Conservation (phyloP, 495 filamentous ascomycete genomes). For the Tirmania nivea region DNA sequence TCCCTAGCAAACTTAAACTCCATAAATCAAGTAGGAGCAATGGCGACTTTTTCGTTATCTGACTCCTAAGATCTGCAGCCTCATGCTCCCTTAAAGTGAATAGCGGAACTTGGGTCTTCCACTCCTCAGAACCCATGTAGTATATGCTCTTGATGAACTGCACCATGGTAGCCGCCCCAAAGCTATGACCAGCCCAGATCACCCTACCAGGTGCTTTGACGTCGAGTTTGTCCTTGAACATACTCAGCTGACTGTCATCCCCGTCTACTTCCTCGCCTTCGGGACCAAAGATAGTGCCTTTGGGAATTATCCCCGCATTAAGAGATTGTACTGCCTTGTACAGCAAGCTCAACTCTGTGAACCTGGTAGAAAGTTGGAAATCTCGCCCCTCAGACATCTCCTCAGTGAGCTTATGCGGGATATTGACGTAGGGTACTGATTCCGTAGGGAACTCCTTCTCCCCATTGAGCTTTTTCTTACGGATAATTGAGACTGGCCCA, state of each 20-base stretch:
- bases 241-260: constrained; percentile 21
- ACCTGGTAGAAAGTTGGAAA: constrained; percentile 42
- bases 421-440: constrained; percentile 16
- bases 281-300: background rate
- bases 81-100: constrained; percentile 26
- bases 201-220: constrained; percentile 48
- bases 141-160: constrained; percentile 54
- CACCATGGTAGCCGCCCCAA: constrained; percentile 46
- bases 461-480: background rate
- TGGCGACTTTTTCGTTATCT: constrained; percentile 40
- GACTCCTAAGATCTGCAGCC: constrained; percentile 26
- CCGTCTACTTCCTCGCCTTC: constrained; percentile 3
- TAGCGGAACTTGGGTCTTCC: constrained; percentile 6
- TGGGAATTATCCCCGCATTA: constrained; percentile 21
- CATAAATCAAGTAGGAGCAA: constrained; percentile 51
- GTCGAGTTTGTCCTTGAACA: constrained; percentile 34
- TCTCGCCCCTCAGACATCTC: constrained; percentile 27
- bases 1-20: constrained; percentile 41
- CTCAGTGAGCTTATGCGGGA: constrained; percentile 11
- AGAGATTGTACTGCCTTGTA: constrained; percentile 46
- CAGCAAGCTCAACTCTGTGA: constrained; percentile 47
- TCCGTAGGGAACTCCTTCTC: constrained; percentile 9
- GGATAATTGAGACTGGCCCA: constrained; percentile 27
- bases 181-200: constrained; percentile 51
- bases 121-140: constrained; percentile 24